Percentiles rank a stretch among this genome's conserved stretches.
These are phyloP conservation scores for Ulota crispa DNA, from an alignment of 225 moss, liverwort and hornwort species.

Conservation along the genomic window DNA sequence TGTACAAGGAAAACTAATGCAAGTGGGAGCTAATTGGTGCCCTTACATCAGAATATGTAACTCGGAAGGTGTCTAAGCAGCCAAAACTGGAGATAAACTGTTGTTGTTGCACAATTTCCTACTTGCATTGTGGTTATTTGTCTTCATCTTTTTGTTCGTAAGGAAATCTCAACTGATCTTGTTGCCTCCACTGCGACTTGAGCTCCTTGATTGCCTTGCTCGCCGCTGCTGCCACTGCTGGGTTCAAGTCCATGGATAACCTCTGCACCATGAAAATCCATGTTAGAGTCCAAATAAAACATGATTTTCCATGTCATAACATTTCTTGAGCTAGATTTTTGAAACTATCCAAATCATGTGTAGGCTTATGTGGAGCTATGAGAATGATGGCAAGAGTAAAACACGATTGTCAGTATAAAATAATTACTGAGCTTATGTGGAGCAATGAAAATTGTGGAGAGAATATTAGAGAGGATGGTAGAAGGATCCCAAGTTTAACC, in stretches of 20 bases:
- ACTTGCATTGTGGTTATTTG: conserved; percentile 20
- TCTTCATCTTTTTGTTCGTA: conserved; percentile 34
- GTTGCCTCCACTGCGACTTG: conserved; percentile 62
- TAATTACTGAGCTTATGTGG: neutral
- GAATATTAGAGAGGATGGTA: neutral
- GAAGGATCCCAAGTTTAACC: neutral
- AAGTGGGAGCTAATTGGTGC: conserved; percentile 35
- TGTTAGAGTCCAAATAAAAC: neutral
- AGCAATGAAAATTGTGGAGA: neutral
- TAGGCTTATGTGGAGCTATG: neutral
- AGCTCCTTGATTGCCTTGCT: conserved; percentile 71
- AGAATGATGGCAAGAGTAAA: too few species aligned
- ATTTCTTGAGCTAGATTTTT: neutral
- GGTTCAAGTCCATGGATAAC: conserved; percentile 77
- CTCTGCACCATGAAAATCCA: conserved; percentile 44
- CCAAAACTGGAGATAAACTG: conserved; percentile 13
- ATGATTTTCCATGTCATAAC: neutral
- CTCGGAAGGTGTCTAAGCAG: neutral
- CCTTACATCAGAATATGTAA: conserved; percentile 36
- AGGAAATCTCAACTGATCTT: conserved; percentile 43
- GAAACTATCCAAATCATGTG: neutral
- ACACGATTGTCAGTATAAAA: too few species aligned
- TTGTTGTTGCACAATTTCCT: conserved; percentile 16
- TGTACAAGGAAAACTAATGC: conserved; percentile 31
- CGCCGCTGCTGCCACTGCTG: conserved; percentile 81